A percentile compares a stretch with the other conserved stretches of the same genome.
Evolutionary conservation across 768 basidiomycete genomes (phyloP).

Genomic region (Boletus vinaceobasis): DNA sequence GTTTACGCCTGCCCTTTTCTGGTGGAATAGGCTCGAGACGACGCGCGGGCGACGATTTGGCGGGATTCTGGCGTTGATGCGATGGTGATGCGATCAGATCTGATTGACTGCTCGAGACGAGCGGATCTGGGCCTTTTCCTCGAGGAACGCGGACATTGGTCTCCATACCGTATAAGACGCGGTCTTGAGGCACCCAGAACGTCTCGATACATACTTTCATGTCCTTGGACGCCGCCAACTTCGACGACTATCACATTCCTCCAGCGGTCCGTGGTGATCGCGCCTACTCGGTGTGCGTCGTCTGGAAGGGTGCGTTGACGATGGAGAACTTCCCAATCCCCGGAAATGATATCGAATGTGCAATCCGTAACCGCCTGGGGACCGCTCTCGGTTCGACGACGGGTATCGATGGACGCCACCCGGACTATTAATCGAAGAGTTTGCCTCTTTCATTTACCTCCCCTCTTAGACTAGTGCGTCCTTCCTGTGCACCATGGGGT

Average conservation of each 20-base stretch:
- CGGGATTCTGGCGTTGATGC: neutral
- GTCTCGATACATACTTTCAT: neutral
- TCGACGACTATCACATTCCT: conserved; percentile 3
- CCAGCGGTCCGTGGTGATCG: conserved; percentile 14
- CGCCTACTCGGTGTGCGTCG: neutral
- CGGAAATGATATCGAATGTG: conserved; percentile 9
- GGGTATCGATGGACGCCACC: neutral
- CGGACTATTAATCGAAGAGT: neutral
- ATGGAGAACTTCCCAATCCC: neutral
- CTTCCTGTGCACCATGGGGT: neutral
- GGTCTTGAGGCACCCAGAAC: neutral
- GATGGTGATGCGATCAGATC: conserved; percentile 2
- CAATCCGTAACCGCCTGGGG: neutral
- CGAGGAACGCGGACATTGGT: conserved; percentile 18
- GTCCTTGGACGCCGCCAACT: conserved; percentile 9
- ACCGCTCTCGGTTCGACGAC: neutral
- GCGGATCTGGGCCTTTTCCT: neutral
- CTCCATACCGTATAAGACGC: neutral
- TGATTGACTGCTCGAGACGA: neutral
- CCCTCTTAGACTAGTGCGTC: neutral
- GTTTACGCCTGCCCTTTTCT: neutral
- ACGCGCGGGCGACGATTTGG: neutral
- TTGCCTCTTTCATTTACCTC: neutral
- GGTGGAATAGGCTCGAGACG: neutral
- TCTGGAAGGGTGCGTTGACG: neutral